Base-by-base conservation (phyloP, 2,329 filamentous ascomycete species). In the Geosmithia flava region DNA sequence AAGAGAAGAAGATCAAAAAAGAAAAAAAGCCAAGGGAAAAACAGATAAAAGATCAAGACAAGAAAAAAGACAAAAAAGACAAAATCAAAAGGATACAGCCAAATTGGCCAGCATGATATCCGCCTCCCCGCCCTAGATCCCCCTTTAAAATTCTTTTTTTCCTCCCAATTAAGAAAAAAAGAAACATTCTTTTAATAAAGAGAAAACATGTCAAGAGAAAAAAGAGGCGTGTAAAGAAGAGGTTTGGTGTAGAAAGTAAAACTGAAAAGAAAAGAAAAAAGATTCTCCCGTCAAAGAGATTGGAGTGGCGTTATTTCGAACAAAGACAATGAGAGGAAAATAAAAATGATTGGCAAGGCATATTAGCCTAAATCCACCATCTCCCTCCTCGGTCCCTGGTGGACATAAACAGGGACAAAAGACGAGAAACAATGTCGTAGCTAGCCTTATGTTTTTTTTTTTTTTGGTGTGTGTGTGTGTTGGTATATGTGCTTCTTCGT, bases 71-170 rank as follows among this genome's bases (percentile, higher is more conserved):
- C 3, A 37, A 16, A 11, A 37, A 49, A 46, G 50, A 33, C 44
- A 46, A 20, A 30, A 51, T 47, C 30, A 49, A 45, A 29, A 47
- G 16, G 23, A 27, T 27, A 27, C 33, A 47, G 48, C 40, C 49
- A 20, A 20, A 41, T 47, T 19, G 30, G 15, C n/a, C 19, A 16
- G 39, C 44, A 46, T 37, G 11, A 37, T 13, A 37, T 37, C 33
- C 33, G 33, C 33, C 33, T 16, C 33, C 7, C 33, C 33, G 19
- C 16, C 37, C 45, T 19, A 11, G 47, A n/a, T n/a, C n/a, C 20
- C 42, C 39, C 13, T 41, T 19, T 41, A 41, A 19, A 42, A n/a
- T 42, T 42, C 40, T 30, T 30, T 37, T 37, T 37, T 16, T 16
- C 11, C 10, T 16, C 33, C 33, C 6, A n/a, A n/a, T n/a, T n/a